Percentiles rank a stretch among this genome's conserved stretches.
These are phyloP conservation scores for Rauvolfia tetraphylla DNA, from an alignment of 257 asterid species.

Conservation along the genomic window DNA sequence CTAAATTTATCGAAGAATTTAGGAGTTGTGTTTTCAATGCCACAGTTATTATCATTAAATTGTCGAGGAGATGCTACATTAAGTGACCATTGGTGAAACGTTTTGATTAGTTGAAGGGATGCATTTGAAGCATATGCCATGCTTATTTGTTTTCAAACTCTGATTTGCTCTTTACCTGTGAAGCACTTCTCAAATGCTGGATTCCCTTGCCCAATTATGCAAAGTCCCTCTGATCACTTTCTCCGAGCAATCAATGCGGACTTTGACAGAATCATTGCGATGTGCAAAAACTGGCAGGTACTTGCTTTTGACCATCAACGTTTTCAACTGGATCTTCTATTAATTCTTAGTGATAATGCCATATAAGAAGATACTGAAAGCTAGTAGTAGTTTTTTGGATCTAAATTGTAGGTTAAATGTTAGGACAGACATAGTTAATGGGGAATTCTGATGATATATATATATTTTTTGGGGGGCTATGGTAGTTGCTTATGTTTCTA, in stretches of 20 bases:
- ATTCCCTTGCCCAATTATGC: conserved; percentile 99
- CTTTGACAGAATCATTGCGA: conserved; percentile 93
- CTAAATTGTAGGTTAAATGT: neutral
- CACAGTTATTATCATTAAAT: neutral
- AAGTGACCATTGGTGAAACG: neutral
- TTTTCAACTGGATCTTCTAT: conserved; percentile 5
- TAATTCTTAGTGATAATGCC: neutral
- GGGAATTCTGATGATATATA: neutral
- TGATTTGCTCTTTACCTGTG: conserved; percentile 28
- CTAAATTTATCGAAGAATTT: too few species aligned
- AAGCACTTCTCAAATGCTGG: conserved; percentile 99
- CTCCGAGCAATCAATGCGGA: conserved; percentile 97
- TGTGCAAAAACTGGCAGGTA: conserved; percentile 99
- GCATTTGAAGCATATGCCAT: neutral
- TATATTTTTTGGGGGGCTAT: neutral
- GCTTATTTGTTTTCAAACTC: conserved; percentile 6
- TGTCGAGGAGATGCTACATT: neutral
- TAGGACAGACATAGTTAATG: neutral
- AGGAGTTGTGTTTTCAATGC: too few species aligned
- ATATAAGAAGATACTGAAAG: neutral
- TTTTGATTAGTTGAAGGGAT: neutral
- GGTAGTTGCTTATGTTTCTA: neutral
- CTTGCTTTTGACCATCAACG: conserved; percentile 2
- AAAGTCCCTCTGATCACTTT: conserved; percentile 99
- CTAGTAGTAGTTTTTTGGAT: neutral